These are phyloP conservation scores for Suhomyces faveliae DNA, from an alignment of 805 yeast species.

Conservation along the genomic window DNA sequence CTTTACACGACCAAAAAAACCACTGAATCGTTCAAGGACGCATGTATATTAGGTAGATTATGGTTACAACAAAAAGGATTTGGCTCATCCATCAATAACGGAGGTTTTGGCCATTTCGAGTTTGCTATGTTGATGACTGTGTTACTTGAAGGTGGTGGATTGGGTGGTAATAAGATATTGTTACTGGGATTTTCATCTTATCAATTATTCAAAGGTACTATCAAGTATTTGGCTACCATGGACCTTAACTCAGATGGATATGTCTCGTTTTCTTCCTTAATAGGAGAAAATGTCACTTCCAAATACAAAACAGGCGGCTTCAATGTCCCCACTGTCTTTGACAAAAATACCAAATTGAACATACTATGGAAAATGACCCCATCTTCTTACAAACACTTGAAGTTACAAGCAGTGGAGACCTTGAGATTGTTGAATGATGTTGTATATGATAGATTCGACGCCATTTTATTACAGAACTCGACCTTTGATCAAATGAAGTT, in stretches of 20 bases:
- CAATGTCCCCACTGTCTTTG: slow-evolving; percentile 72
- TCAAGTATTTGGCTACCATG: slow-evolving; percentile 77
- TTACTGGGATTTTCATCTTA: slow-evolving; percentile 88
- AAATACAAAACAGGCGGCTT: slow-evolving; percentile 56
- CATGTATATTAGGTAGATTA: slow-evolving; percentile 78
- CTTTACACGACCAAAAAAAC: slow-evolving; percentile 72
- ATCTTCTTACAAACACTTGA: slow-evolving; percentile 60
- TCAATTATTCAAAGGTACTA: slow-evolving; percentile 87
- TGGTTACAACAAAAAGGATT: slow-evolving; percentile 92
- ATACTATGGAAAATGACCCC: slow-evolving; percentile 77
- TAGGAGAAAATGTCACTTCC: slow-evolving; percentile 45
- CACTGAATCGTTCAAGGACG: slow-evolving; percentile 82
- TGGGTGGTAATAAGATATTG: slow-evolving; percentile 69
- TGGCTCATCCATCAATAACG: slow-evolving; percentile 56
- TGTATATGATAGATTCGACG: slow-evolving; percentile 78
- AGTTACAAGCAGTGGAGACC: slow-evolving; percentile 67
- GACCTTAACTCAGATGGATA: slow-evolving; percentile 64
- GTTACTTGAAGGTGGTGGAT: slow-evolving; percentile 79
- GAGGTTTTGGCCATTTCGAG: slow-evolving; percentile 93
- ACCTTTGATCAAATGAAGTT: slow-evolving; percentile 55
- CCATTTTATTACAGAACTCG: slow-evolving; percentile 66
- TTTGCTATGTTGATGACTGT: slow-evolving; percentile 80
- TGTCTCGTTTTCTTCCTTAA: slow-evolving; percentile 59
- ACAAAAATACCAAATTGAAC: slow-evolving; percentile 73
- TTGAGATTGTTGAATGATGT: slow-evolving; percentile 69